Evolutionary conservation across 257 asterid species (phyloP), one percentile per base, ranked within the genome.

Genomic region (Fraxinus excelsior): DNA sequence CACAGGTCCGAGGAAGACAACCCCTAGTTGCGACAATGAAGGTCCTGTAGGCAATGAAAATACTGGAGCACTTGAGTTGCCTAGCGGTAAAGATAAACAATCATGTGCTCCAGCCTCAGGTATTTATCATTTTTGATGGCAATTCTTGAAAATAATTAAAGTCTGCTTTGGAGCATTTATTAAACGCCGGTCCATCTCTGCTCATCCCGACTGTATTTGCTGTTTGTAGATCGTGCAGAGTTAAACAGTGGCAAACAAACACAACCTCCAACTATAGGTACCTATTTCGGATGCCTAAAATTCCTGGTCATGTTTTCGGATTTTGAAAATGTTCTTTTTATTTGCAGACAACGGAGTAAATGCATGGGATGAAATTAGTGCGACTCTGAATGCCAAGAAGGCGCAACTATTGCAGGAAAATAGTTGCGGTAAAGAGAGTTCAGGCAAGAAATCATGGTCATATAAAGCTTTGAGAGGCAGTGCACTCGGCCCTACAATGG

Each of bases 401-500:
- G 80, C 73, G 11, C 80, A 82, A 72, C 79, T 84, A 69, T 69
- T 85, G 14, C 81, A 77, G 82, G 86, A 78, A 69, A 80, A 79
- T 71, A 75, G 77, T 46, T 76, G 87, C 83, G 87, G 76, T 11
- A 86, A 86, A 80, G 81, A 76, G 71, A 82, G 32, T 75, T 62
- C 90, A 12, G 85, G 86, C 21, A 76, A 81, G 76, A 85, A 81
- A 78, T 65, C 91, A 0, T 87, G 90, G 96, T 91, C 96, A 16
- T 81, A 86, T 78, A 87, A 84, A 85, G 86, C 94, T 70, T 77
- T 90, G 42, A 86, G 91, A 83, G 91, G 94, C 82, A 84, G 91
- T 75, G 93, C 91, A 0, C 89, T 93, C 26, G 97, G 95, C 64
- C 92, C 96, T 4, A 91, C 95, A 49, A 87, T 93, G 91, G 92